Evolutionary conservation across 2,329 filamentous ascomycete genomes (phyloP).

Genomic region (Orbilia javanica): DNA sequence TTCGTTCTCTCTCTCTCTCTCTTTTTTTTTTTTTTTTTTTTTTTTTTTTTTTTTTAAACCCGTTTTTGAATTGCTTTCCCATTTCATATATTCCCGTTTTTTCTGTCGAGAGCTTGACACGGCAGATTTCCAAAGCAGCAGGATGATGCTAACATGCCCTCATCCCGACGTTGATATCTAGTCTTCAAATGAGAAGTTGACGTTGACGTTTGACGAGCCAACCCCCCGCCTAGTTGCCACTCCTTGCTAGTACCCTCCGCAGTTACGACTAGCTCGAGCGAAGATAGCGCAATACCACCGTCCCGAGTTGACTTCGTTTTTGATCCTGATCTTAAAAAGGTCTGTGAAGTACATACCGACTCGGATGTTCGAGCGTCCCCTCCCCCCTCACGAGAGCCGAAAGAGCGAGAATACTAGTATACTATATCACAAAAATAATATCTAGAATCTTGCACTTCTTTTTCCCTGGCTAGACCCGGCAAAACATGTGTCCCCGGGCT

Average conservation of each 20-base stretch:
- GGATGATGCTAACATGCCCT: slow-evolving; percentile 18
- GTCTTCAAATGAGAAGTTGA: slow-evolving; percentile 18
- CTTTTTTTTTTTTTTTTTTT: slow-evolving; percentile 29
- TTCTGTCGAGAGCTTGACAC: slow-evolving; percentile 11
- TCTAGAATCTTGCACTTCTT: slow-evolving; percentile 20
- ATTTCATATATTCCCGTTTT: slow-evolving; percentile 18
- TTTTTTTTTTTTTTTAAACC: slow-evolving; percentile 28
- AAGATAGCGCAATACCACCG: slow-evolving; percentile 48
- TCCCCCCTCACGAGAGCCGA: slow-evolving; percentile 30
- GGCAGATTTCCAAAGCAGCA: slow-evolving; percentile 18
- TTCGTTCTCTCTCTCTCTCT: slow-evolving; percentile 40
- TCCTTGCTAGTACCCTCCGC: slow-evolving; percentile 26
- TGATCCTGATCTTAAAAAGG: slow-evolving; percentile 48
- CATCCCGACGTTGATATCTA: slow-evolving; percentile 31
- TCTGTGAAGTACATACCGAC: slow-evolving; percentile 47
- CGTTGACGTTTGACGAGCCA: slow-evolving; percentile 41
- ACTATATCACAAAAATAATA: slow-evolving; percentile 36
- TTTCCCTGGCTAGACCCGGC: slow-evolving; percentile 17
- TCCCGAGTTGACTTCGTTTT: slow-evolving; percentile 23
- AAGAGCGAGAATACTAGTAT: slow-evolving; percentile 11
- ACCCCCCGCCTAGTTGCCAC: slow-evolving; percentile 6
- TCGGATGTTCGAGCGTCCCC: slow-evolving; percentile 30
- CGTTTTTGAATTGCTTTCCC: slow-evolving; percentile 3
- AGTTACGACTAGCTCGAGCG: slow-evolving; percentile 25
- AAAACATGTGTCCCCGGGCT: slow-evolving; percentile 47